Evolutionary conservation across 108 stramenopile species (phyloP), one percentile per base, ranked within the genome.

Genomic region (Seminavis robusta): DNA sequence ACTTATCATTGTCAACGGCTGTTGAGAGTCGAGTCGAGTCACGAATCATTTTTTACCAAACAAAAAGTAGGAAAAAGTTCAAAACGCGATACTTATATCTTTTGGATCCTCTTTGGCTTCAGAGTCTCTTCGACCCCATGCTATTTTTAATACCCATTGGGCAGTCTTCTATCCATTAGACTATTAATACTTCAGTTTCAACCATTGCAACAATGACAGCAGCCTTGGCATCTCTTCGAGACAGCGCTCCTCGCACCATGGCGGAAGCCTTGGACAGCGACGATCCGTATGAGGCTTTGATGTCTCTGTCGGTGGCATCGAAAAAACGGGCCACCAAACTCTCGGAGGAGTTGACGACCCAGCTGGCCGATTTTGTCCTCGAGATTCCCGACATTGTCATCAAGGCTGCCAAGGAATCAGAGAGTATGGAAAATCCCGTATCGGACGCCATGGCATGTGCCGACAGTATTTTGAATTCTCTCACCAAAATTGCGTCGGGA

Each of bases 401-500:
- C 27, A 31, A 34, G 6, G 5, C 57, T 40, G 53, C 55, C 26
- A 39, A 40, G 23, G 55, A 58, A 28, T 57, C 60, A 27, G 20
- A 53, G 15, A 15, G 5, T 3, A 53, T 19, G 7, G 37, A 52
- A 25, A 79, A 79, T 54, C 76, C 76, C 21, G 57, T 88, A 15
- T 54, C 70, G 17, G 57, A 49, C 25, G 80, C 83, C 16, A 62
- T 65, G 19, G 71, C 84, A 8, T 82, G 83, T 54, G 48, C 80
- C 26, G 86, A 88, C 63, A 86, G 84, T 52, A 88, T 92, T 63
- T 59, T 81, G 20, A 44, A 80, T 42, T 83, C 81, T 10, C 76
- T 92, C 33, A 68, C 86, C 65, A 88, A 88, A 61, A 83, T 92
- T 47, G 84, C 90, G 15, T 77, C 82, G 28, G 90, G 86, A 19